Evolutionary conservation across 176 grass and related monocot genomes (phyloP), one percentile per base, ranked within the genome.

Genomic region (Avena eriantha): DNA sequence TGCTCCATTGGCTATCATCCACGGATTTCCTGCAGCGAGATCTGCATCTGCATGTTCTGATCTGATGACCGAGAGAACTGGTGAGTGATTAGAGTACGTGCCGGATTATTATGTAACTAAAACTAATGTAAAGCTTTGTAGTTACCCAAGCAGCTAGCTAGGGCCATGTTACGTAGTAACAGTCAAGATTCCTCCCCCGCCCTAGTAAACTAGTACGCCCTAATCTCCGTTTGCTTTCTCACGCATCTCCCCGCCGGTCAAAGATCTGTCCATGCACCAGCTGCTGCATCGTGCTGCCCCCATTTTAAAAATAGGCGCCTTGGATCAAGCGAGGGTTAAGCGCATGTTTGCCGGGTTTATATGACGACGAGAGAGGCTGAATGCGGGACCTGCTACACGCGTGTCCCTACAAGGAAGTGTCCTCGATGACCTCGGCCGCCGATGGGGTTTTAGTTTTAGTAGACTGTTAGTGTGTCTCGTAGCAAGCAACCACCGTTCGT

Each of bases 121-220:
- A 77, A n/a, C 58, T 59, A 66, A 76, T 43, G 33, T 17, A 48
- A 71, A 58, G 80, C 1, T 66, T 63, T 83, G 77, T 22, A 17
- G 69, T 70, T 84, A 83, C 80, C 86, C 0, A 91, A 59, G 69
- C 47, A 31, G 45, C 45, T 47, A 47, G 45, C 45, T 47, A 47
- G 39, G 70, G 61, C n/a, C 90, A 91, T 73, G 77, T 91, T 82
- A 49, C 77, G n/a, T 88, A 71, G n/a, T 88, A 71, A 70, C 90
- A 91, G 86, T 85, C 90, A 91, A 85, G 86, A 88, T 88, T 91
- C 86, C 36, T 36, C 5, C 39, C 39, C 58, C 51, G 61, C 12
- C 77, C 86, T 85, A 82, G 82, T 63, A 85, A 80, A 76, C 59
- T 91, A 39, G 36, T 39, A 91, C 58, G 68, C 14, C 57, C 53